Conservation (phyloP, 2,329 filamentous ascomycete species). For the Cytospora schulzeri region DNA sequence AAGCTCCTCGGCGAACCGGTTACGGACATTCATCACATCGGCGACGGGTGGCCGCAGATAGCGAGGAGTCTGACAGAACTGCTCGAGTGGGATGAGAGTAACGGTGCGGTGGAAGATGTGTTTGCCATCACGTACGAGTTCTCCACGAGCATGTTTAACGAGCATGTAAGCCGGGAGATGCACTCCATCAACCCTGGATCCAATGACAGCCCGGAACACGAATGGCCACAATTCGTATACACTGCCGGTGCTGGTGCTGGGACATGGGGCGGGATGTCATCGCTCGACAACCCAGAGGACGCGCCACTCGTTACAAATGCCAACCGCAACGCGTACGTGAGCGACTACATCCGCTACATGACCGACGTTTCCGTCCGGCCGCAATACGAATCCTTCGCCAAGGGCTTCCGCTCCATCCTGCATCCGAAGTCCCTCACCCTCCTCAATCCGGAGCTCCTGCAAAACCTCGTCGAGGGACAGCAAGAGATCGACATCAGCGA, state of each 20-base stretch:
- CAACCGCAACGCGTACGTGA: conserved; percentile 78
- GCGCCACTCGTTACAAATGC: conserved; percentile 76
- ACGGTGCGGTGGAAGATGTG: conserved; percentile 78
- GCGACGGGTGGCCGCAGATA: conserved; percentile 85
- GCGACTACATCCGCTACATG: conserved; percentile 83
- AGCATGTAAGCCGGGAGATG: conserved; percentile 62
- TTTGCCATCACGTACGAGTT: conserved; percentile 89
- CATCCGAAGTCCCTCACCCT: conserved; percentile 70
- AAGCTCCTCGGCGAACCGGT: conserved; percentile 73
- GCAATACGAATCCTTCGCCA: conserved; percentile 79
- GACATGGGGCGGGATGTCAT: conserved; percentile 26
- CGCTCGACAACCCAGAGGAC: conserved; percentile 50
- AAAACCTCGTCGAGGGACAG: conserved; percentile 79
- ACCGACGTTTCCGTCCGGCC: conserved; percentile 74
- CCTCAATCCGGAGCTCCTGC: conserved; percentile 71
- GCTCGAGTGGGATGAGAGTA: conserved; percentile 72
- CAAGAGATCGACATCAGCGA: conserved; percentile 78
- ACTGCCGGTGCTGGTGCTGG: background rate
- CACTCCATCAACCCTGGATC: conserved; percentile 36
- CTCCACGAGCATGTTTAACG: conserved; percentile 62
- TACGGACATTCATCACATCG: conserved; percentile 72
- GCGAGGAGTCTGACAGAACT: conserved; percentile 73
- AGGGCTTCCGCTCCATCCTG: conserved; percentile 78
- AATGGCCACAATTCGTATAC: conserved; percentile 56
- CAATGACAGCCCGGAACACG: conserved; percentile 13